These are phyloP conservation scores for Pleurotus sapidus DNA, from an alignment of 768 basidiomycete species.

Conservation along the genomic window DNA sequence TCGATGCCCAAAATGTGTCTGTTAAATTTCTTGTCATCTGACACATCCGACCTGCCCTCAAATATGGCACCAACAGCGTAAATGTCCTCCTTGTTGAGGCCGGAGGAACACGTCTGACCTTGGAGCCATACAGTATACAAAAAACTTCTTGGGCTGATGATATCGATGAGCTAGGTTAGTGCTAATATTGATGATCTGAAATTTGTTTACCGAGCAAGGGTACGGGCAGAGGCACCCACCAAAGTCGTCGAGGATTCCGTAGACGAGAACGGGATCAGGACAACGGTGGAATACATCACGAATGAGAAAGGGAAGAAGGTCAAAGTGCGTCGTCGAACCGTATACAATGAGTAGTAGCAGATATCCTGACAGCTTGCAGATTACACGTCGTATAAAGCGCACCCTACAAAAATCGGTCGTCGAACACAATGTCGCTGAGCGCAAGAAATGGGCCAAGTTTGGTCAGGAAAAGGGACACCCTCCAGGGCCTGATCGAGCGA, in stretches of 20 bases:
- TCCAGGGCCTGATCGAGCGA: conserved; percentile 88
- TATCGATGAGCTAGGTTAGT: conserved; percentile 69
- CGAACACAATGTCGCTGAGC: conserved; percentile 91
- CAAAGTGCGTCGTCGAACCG: conserved; percentile 53
- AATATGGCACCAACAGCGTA: conserved; percentile 2
- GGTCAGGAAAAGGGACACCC: conserved; percentile 87
- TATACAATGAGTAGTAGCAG: conserved; percentile 2
- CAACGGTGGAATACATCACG: conserved; percentile 75
- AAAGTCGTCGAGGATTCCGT: conserved; percentile 63
- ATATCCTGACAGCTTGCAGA: conserved; percentile 37
- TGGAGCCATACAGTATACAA: conserved; percentile 27
- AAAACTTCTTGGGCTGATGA: conserved; percentile 91
- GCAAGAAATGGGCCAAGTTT: conserved; percentile 93
- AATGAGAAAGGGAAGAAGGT: conserved; percentile 96
- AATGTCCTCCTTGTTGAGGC: background rate
- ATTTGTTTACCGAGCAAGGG: background rate
- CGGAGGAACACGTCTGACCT: background rate
- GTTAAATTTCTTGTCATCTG: too few relatives aligned
- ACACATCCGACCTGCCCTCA: too few relatives aligned
- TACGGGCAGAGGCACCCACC: conserved; percentile 34
- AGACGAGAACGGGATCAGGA: conserved; percentile 85
- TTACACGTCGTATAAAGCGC: conserved; percentile 83
- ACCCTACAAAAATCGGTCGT: conserved; percentile 88
- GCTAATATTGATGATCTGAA: background rate
- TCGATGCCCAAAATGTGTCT: too few relatives aligned